phyloP scores from a whole-genome alignment of 202 grass and related monocot species.

The Setaria viridis region DNA sequence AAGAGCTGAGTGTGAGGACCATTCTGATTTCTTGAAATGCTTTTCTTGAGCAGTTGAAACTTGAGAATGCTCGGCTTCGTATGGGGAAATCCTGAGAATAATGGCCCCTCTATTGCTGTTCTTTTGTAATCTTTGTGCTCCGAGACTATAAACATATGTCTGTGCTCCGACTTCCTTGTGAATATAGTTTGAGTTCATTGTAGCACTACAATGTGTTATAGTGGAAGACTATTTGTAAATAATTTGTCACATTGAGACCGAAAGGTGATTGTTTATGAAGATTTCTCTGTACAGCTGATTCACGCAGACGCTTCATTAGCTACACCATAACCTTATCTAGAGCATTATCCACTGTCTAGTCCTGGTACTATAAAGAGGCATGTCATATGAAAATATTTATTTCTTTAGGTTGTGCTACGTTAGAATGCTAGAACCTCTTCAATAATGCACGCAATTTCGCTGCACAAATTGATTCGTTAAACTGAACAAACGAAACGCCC shows the following conservation, averaged over 20 bases:
- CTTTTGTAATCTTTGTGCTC: background rate
- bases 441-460: too few species aligned
- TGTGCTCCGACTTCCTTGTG: background rate
- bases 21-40: slow-evolving; percentile 30
- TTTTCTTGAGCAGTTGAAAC: slow-evolving; percentile 19
- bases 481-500: too few species aligned
- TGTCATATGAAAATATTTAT: too few species aligned
- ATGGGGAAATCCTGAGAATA: background rate
- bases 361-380: too few species aligned
- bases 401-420: too few species aligned
- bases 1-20: background rate
- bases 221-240: background rate
- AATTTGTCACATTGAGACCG: too few species aligned
- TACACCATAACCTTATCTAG: too few species aligned
- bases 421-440: too few species aligned
- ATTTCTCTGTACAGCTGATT: background rate
- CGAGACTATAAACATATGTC: background rate
- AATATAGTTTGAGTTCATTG: background rate
- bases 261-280: too few species aligned
- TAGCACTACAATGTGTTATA: background rate
- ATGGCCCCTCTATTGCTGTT: background rate
- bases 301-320: too few species aligned
- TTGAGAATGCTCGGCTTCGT: background rate
- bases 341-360: too few species aligned
- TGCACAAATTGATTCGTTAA: too few species aligned